These are phyloP conservation scores for Wilhelminamyces savonicus DNA, from an alignment of 805 yeast genomes.

Conservation along the genomic window DNA sequence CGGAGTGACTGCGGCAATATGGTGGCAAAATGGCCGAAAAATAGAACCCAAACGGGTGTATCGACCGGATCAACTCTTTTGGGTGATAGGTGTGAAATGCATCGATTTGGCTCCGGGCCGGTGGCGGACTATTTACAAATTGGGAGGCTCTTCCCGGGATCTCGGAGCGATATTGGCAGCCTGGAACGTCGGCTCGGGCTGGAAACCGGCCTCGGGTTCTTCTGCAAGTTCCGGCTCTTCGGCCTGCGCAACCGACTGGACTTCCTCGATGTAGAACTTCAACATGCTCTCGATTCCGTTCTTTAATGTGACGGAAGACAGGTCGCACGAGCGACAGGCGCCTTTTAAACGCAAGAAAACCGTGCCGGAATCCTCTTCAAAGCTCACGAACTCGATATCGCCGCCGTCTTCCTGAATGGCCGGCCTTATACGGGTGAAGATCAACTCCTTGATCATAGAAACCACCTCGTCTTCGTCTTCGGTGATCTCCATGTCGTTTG, in stretches of 20 bases:
- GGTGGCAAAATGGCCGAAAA: no score
- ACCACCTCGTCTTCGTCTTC: constrained; percentile 66
- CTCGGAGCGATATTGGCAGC: constrained; percentile 17
- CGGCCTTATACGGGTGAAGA: constrained; percentile 65
- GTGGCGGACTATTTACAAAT: constrained; percentile 18
- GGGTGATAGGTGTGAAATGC: constrained; percentile 1
- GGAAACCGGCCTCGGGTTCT: constrained; percentile 6
- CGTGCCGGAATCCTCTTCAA: constrained; percentile 47
- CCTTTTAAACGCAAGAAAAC: constrained; percentile 58
- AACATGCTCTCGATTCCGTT: constrained; percentile 68
- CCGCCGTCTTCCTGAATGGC: constrained; percentile 76
- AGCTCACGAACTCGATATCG: constrained; percentile 60
- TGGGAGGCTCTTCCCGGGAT: constrained; percentile 23
- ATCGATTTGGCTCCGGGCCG: constrained; percentile 1
- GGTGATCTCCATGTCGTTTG: constrained; percentile 35
- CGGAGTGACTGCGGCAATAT: no score
- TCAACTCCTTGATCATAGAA: constrained; percentile 61
- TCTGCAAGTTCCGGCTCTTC: constrained; percentile 18
- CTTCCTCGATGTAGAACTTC: constrained; percentile 66
- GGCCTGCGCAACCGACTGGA: constrained; percentile 47
- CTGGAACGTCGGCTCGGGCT: constrained; percentile 11
- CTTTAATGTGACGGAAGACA: constrained; percentile 58
- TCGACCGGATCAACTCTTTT: no score
- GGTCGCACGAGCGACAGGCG: constrained; percentile 69
- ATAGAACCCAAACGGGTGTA: no score